Conservation (phyloP, 805 yeast species). For the Candida hungchunana region DNA sequence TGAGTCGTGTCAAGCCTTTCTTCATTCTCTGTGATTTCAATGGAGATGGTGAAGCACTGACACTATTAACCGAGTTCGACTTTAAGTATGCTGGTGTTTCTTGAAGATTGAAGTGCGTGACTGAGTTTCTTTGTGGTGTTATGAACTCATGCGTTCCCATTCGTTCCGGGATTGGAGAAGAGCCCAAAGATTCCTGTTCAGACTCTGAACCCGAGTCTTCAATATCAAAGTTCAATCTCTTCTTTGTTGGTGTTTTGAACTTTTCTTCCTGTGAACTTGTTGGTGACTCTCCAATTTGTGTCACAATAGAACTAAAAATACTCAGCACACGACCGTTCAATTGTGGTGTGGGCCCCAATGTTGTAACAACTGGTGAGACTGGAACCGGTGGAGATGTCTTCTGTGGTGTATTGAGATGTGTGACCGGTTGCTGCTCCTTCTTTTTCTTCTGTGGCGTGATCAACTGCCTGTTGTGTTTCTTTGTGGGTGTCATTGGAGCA, state of each 20-base stretch:
- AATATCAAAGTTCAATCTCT: no score
- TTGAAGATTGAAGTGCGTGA: slow-evolving; percentile 1
- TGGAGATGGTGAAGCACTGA: slow-evolving; percentile 28
- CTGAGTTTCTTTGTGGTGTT: slow-evolving; percentile 19
- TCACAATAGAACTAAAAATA: slow-evolving; percentile 48
- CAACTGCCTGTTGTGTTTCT: slow-evolving; percentile 9
- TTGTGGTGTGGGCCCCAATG: slow-evolving; percentile 86
- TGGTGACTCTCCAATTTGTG: slow-evolving; percentile 19
- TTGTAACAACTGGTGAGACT: slow-evolving; percentile 24
- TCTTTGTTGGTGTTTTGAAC: slow-evolving; percentile 13
- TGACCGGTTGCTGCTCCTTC: slow-evolving; percentile 3
- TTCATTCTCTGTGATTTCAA: slow-evolving; percentile 24
- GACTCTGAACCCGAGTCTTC: no score
- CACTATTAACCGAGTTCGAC: slow-evolving; percentile 2
- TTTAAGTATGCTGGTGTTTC: slow-evolving; percentile 45
- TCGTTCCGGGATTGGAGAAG: slow-evolving; percentile 1
- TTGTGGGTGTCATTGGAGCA: slow-evolving; percentile 31
- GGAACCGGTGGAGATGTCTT: slow-evolving; percentile 21
- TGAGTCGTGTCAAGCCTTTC: slow-evolving; percentile 41
- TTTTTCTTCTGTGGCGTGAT: slow-evolving; percentile 6
- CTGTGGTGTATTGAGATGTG: slow-evolving; percentile 19
- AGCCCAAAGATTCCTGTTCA: no score
- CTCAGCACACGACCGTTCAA: slow-evolving; percentile 72
- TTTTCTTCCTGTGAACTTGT: slow-evolving; percentile 3
- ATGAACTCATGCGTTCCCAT: slow-evolving; percentile 7